Base-by-base conservation (phyloP, 2,329 filamentous ascomycete species). In the Monilinia polystroma region DNA sequence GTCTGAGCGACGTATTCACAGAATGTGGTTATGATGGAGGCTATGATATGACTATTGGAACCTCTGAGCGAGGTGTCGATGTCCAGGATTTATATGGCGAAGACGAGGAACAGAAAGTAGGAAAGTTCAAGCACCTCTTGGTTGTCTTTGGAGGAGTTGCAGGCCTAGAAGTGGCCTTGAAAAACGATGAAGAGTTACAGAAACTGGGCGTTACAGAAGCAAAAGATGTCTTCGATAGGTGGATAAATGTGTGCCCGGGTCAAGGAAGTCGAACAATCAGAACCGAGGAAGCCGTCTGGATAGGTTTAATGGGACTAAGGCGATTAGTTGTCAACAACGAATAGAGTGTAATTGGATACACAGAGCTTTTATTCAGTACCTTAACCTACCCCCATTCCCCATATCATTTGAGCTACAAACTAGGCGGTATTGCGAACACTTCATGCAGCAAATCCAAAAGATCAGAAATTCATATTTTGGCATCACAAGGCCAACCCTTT, bases 21-120 rank as follows among this genome's bases (percentile, higher is more conserved):
- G 91, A 93, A 76, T 88, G 86, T 71, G 83, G 86, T 0, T 92
- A 86, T 75, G 86, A 90, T 66, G 87, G 85, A 56, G 92, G 92
- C 16, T 96, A 96, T 78, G 91, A 96, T 77, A 72, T 93, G 66
- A 91, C 88, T 72, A 87, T 96, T 71, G 92, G 92, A 20, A 96
- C 92, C 0, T 94, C 91, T 3, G 92, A 96, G 79, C 87, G 69
- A 90, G 92, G 63, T 73, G 81, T 47, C 79, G 85, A 32, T 71
- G 81, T 63, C 71, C 78, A 67, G 71, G 64, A 67, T 20, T 49
- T 77, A 32, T 75, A 75, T 62, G 70, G 69, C 4, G 74, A 69
- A 26, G 66, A 69, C n/a, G 71, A 71, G 20, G 71, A 72, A 38
- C 69, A 73, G 49, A 70, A 71, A 18, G 56, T 73, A 5, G 68